Evolutionary conservation across 208 protist genomes (phyloP), one percentile per base, ranked within the genome.

Genomic region (Trypanosoma cruzi): DNA sequence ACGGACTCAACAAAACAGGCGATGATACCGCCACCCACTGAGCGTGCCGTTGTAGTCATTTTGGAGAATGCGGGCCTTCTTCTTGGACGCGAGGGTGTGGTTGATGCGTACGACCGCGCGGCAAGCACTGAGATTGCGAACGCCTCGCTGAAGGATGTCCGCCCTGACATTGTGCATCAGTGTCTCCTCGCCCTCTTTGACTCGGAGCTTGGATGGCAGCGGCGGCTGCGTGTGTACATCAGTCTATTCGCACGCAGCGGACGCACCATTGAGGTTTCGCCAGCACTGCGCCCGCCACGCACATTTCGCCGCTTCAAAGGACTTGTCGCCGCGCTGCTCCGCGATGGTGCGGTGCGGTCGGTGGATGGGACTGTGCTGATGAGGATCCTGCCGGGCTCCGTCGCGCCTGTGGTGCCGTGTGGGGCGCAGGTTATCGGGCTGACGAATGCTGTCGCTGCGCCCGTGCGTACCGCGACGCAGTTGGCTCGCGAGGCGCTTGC

Each of bases 171-270:
- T 78, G 90, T 97, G 24, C 92, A 97, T 59, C 92, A 97, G 79
- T 94, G 87, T 65, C 88, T 97, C 13, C 85, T 97, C n/a, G 92
- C 92, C 20, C 87, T 97, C 49, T 97, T 92, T 68, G 92, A 96
- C 75, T 90, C 85, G 10, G 87, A 92, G 36, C 81, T 97, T 31
- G 88, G 86, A 20, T 53, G 53, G 66, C 66, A 83, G 56, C 75
- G 82, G 29, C 85, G 80, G 34, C 79, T 95, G 68, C 89, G 88
- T 37, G 87, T 97, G 61, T 95, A 95, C 77, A 84, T 97, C 42
- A 88, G 77, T 64, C 73, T 95, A 49, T 88, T 91, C 54, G 79
- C 76, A 18, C 77, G 84, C 7, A 75, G 79, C 37, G 80, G 83
- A 0, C 92, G 93, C 71, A 84, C 89, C 48, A 86, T 97, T 29